Evolutionary conservation across 1,139 yeast genomes (phyloP).

Genomic region (Groenewaldozyma auringiensis): DNA sequence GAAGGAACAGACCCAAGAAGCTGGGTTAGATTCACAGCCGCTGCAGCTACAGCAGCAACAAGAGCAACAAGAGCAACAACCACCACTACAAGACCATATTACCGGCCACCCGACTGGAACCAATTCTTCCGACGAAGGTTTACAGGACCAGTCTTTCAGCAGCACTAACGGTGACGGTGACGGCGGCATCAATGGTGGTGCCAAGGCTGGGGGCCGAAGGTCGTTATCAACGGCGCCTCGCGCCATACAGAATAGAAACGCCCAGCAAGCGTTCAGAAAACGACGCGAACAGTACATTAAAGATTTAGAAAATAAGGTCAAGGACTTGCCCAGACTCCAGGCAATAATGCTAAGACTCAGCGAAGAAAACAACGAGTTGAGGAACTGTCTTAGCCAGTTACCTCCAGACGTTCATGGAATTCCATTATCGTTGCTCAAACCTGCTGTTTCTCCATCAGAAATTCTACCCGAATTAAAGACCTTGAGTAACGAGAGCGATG

Average conservation of each 20-base stretch:
- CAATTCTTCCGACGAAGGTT: background rate
- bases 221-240: constrained; percentile 65
- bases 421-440: constrained; percentile 13
- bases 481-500: background rate
- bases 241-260: constrained; percentile 82
- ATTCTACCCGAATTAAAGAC: background rate
- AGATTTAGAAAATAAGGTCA: constrained; percentile 65
- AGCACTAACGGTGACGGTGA: background rate
- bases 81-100: background rate
- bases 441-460: background rate
- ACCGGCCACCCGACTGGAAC: background rate
- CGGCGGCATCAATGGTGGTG: background rate
- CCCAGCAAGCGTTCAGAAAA: constrained; percentile 81
- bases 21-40: constrained; percentile 5
- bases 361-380: constrained; percentile 61
- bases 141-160: background rate
- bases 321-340: constrained; percentile 51
- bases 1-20: constrained; percentile 1
- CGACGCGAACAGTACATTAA: constrained; percentile 71
- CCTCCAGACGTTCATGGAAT: constrained; percentile 5
- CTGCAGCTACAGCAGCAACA: constrained; percentile 13
- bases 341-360: constrained; percentile 56
- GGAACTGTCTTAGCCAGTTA: constrained; percentile 34
- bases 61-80: constrained; percentile 2
- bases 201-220: constrained; percentile 33